Conservation (phyloP, 345 rosid species). For the Eucalyptus marginata region DNA sequence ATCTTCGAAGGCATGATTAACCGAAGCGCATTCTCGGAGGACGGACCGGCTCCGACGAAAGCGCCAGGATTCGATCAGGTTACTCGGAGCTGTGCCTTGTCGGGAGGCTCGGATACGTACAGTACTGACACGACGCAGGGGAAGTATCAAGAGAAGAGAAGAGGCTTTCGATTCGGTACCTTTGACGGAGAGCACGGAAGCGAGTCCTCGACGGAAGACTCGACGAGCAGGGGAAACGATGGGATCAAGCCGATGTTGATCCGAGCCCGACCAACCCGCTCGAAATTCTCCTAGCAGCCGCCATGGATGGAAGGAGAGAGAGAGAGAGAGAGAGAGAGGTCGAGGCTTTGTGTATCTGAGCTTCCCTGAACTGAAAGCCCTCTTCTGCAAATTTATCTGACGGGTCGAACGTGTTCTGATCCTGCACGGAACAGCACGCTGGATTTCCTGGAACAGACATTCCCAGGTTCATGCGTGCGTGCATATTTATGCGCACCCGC, state of each 20-base stretch:
- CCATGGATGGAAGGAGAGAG: background rate
- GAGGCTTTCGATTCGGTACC: background rate
- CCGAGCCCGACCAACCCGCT: background rate
- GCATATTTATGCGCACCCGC: too few relatives aligned
- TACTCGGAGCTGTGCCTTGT: background rate
- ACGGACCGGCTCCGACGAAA: background rate
- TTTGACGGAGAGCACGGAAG: slow-evolving; percentile 19
- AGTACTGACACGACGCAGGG: background rate
- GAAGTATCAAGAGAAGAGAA: background rate
- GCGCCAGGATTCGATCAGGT: background rate
- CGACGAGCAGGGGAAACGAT: background rate
- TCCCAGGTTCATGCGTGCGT: too few relatives aligned
- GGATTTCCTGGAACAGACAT: too few relatives aligned
- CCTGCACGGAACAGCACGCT: too few relatives aligned
- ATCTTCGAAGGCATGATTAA: background rate
- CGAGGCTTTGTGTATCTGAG: too few relatives aligned
- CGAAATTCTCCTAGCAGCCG: background rate
- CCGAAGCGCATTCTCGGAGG: background rate
- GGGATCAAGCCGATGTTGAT: background rate
- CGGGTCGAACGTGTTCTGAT: too few relatives aligned
- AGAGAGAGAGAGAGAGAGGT: background rate
- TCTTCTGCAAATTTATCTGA: too few relatives aligned
- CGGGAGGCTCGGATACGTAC: background rate
- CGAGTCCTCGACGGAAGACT: slow-evolving; percentile 5
- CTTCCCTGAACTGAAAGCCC: too few relatives aligned